Evolutionary conservation across 352 stramenopile species (phyloP), one percentile per base, ranked within the genome.

Genomic region (Phytopythium sindhum): DNA sequence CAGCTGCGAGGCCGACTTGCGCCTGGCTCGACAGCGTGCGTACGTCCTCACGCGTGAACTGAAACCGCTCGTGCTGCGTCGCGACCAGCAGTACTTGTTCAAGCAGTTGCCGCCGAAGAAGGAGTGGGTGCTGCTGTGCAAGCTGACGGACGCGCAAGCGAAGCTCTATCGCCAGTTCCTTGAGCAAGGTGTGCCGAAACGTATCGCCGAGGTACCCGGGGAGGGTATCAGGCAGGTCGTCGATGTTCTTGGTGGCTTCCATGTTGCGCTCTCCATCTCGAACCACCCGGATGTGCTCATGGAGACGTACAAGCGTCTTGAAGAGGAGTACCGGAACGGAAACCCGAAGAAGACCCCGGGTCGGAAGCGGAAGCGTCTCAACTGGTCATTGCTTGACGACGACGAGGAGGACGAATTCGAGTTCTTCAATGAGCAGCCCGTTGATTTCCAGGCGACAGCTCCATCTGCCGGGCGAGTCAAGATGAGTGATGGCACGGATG

Each of bases 281-380:
- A 97, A 97, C 48, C 89, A 97, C 47, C 89, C 89, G 10, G 89
- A 97, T 56, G 86, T 94, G 37, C 72, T 96, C 4, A 69, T 72
- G 41, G 79, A 94, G 52, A 88, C 82, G 12, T 93, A 83, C 47
- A 71, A 79, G 23, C 57, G 73, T 28, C 68, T 95, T 9, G 78
- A 95, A 63, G 74, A 87, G 19, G 84, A 82, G 12, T 51, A 78
- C 21, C 71, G 61, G 3, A 87, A 73, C 17, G 76, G 66, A 37
- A 74, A 69, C 23, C 72, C 61, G 24, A 77, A 78, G 24, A 75
- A 73, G 5, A 15, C 47, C 4, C 79, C 74, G 21, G 65, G 35
- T 8, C 23, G 26, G 33, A 61, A 61, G 55, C 53, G 53, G 6
- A 61, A 61, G 39, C 44, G 59, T 4, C 63, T 68, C 39, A 68